Base-by-base conservation (phyloP, 768 basidiomycete genomes). In the Boletus edulis region DNA sequence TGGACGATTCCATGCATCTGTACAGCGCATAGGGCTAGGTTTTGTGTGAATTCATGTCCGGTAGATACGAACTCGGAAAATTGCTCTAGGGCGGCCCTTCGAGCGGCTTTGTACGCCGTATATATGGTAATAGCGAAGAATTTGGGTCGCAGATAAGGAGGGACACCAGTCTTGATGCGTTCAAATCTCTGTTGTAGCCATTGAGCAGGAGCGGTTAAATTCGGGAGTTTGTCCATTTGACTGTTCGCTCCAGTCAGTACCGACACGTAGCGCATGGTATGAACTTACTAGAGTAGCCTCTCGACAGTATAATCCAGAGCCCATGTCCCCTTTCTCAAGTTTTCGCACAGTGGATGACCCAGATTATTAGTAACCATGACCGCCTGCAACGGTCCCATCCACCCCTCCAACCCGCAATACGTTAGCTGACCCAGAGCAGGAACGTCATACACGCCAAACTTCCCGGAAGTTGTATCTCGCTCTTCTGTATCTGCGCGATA, bases 331-430 rank as follows among this genome's bases (percentile, higher is more conserved):
- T 87, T 80, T 55, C 97, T 81, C 54, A 98, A 71, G 72, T 98
- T 92, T 4, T 76, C 86, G 63, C 93, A 96, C 5, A 99, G 77
- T 1, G 93, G 81, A 69, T 98, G 94, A 0, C 97, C 97, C 4
- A 98, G 80, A 67, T 99, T 94, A 69, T 98, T 98, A 65, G 85
- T 81, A 60, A 79, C 78, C 84, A 94, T 94, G 68, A 98, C 84
- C 61, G 84, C 83, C 38, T 84, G 80, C 51, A 98, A 75, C 0
- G 86, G 86, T 61, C 87, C 82, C 94, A 99, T 98, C 94, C 95
- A 99, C 2, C 97, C 97, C 65, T 98, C 93, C 48, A 98, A 70
- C 17, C 97, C 97, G 64, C 95, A 98, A 71, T 98, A 99, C 12
- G 82, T 84, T 69, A 94, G 75, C 55, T 81, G 80, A 0, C 89